Conservation (phyloP, 352 stramenopile genomes). For the Phytophthora sp. region DNA sequence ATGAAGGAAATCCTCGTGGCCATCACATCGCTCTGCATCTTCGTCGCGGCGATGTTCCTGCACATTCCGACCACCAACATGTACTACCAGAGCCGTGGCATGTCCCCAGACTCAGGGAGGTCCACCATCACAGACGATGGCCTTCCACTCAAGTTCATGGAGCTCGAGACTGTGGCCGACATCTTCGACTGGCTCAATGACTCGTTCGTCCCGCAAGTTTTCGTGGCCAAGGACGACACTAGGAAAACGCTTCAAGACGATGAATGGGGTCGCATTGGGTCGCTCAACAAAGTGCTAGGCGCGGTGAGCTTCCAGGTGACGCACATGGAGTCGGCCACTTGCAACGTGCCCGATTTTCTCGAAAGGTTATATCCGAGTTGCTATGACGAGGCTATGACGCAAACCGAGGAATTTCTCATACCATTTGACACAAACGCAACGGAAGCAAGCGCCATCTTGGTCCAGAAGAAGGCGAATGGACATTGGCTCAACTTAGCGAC, state of each 20-base stretch:
- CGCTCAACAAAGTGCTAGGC: conserved; percentile 48
- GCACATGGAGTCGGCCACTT: conserved; percentile 14
- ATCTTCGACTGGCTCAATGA: conserved; percentile 53
- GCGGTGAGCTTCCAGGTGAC: conserved; percentile 40
- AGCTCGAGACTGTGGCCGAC: conserved; percentile 40
- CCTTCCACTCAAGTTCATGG: conserved; percentile 39
- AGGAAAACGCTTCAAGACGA: conserved; percentile 32
- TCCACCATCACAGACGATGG: conserved; percentile 12
- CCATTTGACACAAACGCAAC: conserved; percentile 16
- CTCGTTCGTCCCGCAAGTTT: conserved; percentile 49
- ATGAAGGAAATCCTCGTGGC: conserved; percentile 43
- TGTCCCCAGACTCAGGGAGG: conserved; percentile 35
- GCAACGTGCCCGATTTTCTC: conserved; percentile 5
- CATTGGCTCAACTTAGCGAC: conserved; percentile 7
- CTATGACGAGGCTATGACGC: conserved; percentile 1
- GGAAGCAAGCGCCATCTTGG: background rate
- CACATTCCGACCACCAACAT: conserved; percentile 47
- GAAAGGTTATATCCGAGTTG: conserved; percentile 10
- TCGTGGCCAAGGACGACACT: conserved; percentile 57
- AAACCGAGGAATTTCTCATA: conserved; percentile 6
- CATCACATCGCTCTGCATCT: conserved; percentile 45
- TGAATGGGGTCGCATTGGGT: conserved; percentile 35
- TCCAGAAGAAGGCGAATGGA: conserved; percentile 6
- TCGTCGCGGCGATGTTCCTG: conserved; percentile 50
- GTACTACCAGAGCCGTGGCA: conserved; percentile 39